Evolutionary conservation across 768 basidiomycete genomes (phyloP).

Genomic region (Tricholoma bakamatsutake): DNA sequence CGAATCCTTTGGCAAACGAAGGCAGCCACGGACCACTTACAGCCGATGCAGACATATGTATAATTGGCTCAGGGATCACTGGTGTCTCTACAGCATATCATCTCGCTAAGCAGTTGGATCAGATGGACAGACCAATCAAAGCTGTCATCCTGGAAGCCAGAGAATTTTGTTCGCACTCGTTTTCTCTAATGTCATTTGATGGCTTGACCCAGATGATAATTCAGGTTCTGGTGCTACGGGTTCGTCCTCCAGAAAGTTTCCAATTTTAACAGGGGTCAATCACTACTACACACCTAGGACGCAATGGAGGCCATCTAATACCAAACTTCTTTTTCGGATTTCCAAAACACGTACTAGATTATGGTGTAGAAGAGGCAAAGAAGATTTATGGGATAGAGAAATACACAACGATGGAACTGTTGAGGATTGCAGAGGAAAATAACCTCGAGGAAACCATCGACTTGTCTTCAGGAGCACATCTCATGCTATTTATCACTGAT

Average conservation of each 20-base stretch:
- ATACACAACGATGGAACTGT: constrained; percentile 43
- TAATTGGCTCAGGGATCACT: constrained; percentile 79
- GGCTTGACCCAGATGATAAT: constrained; percentile 1
- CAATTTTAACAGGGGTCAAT: background rate
- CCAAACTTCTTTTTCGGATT: constrained; percentile 46
- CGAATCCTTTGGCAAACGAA: constrained; percentile 60
- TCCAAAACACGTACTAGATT: constrained; percentile 23
- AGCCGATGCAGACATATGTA: constrained; percentile 60
- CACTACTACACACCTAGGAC: constrained; percentile 33
- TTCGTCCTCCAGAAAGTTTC: constrained; percentile 14
- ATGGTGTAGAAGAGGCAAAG: constrained; percentile 51
- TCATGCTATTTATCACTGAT: constrained; percentile 42
- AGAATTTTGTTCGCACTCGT: constrained; percentile 64
- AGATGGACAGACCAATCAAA: constrained; percentile 27
- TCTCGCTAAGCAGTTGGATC: constrained; percentile 35
- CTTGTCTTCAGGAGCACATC: constrained; percentile 51
- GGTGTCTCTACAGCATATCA: constrained; percentile 78
- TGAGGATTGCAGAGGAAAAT: constrained; percentile 40
- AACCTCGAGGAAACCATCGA: constrained; percentile 49
- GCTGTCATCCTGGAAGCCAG: constrained; percentile 77
- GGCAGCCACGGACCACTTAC: constrained; percentile 62
- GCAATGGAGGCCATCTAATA: constrained; percentile 76
- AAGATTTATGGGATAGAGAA: constrained; percentile 51
- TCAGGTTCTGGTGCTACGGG: constrained; percentile 79
- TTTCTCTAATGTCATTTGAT: constrained; percentile 1